Evolutionary conservation across 2,329 filamentous ascomycete genomes (phyloP).

Genomic region (Aschersonia sp.): DNA sequence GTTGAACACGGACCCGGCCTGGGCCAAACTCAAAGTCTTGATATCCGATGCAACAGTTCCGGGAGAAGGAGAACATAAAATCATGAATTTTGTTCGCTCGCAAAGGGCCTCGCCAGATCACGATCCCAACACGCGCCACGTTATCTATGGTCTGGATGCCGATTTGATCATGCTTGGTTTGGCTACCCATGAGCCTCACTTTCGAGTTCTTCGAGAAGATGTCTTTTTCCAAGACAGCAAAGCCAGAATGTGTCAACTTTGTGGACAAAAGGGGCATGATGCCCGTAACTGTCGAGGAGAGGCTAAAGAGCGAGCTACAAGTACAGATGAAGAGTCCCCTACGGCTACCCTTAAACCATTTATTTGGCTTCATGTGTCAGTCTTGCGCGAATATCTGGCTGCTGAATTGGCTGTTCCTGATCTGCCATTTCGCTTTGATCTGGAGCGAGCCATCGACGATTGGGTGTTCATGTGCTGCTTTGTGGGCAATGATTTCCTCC

Average conservation of each 20-base stretch:
- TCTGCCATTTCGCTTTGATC: slow-evolving; percentile 77
- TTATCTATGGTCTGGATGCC: slow-evolving; percentile 95
- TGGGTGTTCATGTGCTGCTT: slow-evolving; percentile 99
- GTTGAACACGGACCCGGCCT: slow-evolving; percentile 88
- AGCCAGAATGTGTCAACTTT: slow-evolving; percentile 69
- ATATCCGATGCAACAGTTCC: slow-evolving; percentile 97
- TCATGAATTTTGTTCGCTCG: slow-evolving; percentile 95
- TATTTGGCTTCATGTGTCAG: slow-evolving; percentile 91
- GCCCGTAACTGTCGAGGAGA: slow-evolving; percentile 73
- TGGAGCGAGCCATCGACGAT: slow-evolving; percentile 89
- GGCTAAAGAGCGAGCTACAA: slow-evolving; percentile 61
- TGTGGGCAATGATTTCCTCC: slow-evolving; percentile 95
- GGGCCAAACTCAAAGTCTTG: slow-evolving; percentile 93
- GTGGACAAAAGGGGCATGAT: slow-evolving; percentile 85
- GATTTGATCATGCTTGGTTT: slow-evolving; percentile 98
- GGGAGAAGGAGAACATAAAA: slow-evolving; percentile 97
- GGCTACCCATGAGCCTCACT: slow-evolving; percentile 93
- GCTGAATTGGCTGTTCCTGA: slow-evolving; percentile 75
- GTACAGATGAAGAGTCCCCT: slow-evolving; percentile 71
- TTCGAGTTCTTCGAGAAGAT: slow-evolving; percentile 90
- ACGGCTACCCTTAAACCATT: slow-evolving; percentile 69
- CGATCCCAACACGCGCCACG: slow-evolving; percentile 91
- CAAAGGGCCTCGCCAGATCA: slow-evolving; percentile 84
- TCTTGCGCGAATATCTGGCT: slow-evolving; percentile 84
- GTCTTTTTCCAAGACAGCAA: slow-evolving; percentile 87